phyloP scores from a whole-genome alignment of 202 grass and related monocot genomes.

The Schoenoplectus triqueter region DNA sequence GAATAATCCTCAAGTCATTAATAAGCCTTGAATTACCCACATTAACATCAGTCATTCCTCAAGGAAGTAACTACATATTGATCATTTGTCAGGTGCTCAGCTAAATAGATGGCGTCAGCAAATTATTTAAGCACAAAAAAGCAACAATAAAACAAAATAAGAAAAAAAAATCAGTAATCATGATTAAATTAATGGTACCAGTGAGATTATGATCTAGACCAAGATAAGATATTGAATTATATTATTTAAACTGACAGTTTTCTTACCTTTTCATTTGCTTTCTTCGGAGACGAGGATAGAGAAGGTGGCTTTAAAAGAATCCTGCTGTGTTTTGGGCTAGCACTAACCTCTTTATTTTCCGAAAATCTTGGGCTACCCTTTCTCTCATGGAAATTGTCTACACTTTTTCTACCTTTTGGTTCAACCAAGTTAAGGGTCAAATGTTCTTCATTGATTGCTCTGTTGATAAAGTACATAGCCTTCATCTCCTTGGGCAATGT shows the following conservation, averaged over 20 bases:
- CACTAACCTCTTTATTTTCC: conserved; percentile 37
- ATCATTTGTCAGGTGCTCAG: neutral
- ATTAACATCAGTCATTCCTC: neutral
- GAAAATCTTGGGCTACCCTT: conserved; percentile 26
- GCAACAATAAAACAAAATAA: neutral
- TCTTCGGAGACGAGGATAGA: conserved; percentile 42
- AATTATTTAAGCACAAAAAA: neutral
- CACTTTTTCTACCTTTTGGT: conserved; percentile 35
- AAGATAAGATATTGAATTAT: neutral
- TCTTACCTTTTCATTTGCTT: conserved; percentile 24
- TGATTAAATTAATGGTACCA: neutral
- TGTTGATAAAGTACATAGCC: conserved; percentile 92
- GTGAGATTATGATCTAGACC: neutral
- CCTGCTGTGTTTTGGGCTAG: conserved; percentile 31
- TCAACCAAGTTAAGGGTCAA: conserved; percentile 49
- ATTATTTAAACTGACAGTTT: neutral
- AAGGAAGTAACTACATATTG: neutral
- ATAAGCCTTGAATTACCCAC: neutral
- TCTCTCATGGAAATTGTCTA: conserved; percentile 31
- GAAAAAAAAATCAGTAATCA: neutral
- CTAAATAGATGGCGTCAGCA: neutral
- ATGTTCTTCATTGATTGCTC: conserved; percentile 81
- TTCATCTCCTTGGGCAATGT: conserved; percentile 57
- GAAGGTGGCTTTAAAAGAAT: conserved; percentile 38
- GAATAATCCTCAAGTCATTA: neutral